Evolutionary conservation across 2,329 filamentous ascomycete genomes (phyloP).

Genomic region (Colletotrichum falcatum): DNA sequence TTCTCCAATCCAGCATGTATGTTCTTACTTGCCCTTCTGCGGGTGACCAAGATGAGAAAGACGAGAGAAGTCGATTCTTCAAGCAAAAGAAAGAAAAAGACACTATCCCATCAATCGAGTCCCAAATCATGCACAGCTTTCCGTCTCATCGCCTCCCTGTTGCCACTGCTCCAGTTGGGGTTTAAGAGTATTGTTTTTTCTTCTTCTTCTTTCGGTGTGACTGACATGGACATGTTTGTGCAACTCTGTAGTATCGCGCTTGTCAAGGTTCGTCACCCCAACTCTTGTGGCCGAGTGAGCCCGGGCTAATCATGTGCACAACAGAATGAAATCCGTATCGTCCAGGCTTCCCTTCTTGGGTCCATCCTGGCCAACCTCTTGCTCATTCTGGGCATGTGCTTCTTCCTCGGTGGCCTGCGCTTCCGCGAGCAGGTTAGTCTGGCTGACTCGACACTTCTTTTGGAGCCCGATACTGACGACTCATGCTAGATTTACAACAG

Average conservation of each 20-base stretch:
- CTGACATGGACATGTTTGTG: slow-evolving; percentile 40
- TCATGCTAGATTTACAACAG: slow-evolving; percentile 83
- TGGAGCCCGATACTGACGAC: not conserved
- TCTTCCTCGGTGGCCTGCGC: slow-evolving; percentile 85
- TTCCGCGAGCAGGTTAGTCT: slow-evolving; percentile 82
- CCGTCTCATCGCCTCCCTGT: slow-evolving; percentile 20
- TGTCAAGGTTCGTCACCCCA: slow-evolving; percentile 65
- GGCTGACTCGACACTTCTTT: not conserved
- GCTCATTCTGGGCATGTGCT: slow-evolving; percentile 91
- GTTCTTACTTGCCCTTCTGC: slow-evolving; percentile 52
- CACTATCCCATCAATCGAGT: slow-evolving; percentile 64
- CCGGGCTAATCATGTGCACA: slow-evolving; percentile 13
- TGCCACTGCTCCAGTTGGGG: slow-evolving; percentile 41
- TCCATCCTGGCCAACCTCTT: slow-evolving; percentile 91
- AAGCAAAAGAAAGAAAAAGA: slow-evolving; percentile 57
- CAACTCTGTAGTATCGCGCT: slow-evolving; percentile 74
- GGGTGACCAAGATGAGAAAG: slow-evolving; percentile 47
- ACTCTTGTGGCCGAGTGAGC: not conserved
- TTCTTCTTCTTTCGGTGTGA: slow-evolving; percentile 47
- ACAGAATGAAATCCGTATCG: slow-evolving; percentile 85
- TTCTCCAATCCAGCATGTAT: slow-evolving; percentile 61
- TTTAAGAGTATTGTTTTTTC: slow-evolving; percentile 36
- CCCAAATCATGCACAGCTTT: slow-evolving; percentile 50
- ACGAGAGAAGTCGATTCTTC: slow-evolving; percentile 42
- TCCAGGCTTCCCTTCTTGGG: slow-evolving; percentile 89